Conservation (phyloP, 169 alveolate species). For the Plasmodium vinckei region DNA sequence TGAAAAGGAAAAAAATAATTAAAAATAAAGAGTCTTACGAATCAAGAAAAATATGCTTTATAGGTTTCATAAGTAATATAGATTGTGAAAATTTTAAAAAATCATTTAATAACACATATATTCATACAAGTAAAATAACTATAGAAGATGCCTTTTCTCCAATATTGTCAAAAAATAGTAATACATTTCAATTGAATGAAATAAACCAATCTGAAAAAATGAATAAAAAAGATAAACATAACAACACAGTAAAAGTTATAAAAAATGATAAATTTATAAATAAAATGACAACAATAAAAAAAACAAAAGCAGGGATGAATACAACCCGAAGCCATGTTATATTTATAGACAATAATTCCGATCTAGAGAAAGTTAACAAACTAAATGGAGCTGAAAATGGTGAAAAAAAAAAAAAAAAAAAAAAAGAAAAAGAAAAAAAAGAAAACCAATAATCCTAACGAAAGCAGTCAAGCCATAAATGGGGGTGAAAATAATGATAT, state of each 20-base stretch:
- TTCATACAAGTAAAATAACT: conserved; percentile 88
- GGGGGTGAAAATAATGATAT: background rate
- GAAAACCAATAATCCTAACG: background rate
- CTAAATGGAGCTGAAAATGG: background rate
- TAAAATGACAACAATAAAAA: conserved; percentile 52
- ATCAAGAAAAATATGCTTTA: conserved; percentile 90
- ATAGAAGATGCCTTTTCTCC: conserved; percentile 91
- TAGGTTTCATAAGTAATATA: conserved; percentile 88
- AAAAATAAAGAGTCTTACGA: conserved; percentile 65
- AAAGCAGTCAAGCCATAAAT: background rate
- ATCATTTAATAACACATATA: conserved; percentile 88
- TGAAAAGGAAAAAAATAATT: conserved; percentile 76
- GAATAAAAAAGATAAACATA: conserved; percentile 2
- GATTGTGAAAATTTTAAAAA: conserved; percentile 89
- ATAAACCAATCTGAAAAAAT: background rate
- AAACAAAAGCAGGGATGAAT: conserved; percentile 74
- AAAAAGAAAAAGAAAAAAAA: conserved; percentile 1
- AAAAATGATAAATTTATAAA: conserved; percentile 29
- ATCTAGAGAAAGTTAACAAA: background rate
- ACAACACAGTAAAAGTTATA: conserved; percentile 25
- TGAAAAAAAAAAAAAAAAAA: background rate
- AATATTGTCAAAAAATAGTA: conserved; percentile 12
- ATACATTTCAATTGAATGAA: background rate
- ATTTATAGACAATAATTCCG: conserved; percentile 30
- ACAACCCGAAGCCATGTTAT: conserved; percentile 58